These are phyloP conservation scores for Nakazawaea holstii DNA, from an alignment of 805 yeast genomes.

Conservation along the genomic window DNA sequence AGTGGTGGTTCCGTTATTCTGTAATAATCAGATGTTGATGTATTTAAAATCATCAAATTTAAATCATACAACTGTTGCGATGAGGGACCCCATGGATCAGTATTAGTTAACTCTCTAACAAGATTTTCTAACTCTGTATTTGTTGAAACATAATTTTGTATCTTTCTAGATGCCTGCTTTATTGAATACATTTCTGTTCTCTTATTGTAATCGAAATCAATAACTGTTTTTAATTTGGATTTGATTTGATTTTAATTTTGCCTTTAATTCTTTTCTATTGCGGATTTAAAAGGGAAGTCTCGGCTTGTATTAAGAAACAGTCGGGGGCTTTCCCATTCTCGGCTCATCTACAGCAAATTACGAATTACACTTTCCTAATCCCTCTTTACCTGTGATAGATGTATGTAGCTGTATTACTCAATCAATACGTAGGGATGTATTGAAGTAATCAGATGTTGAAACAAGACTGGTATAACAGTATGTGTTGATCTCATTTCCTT, in stretches of 20 bases:
- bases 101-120: constrained; percentile 41
- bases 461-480: no score
- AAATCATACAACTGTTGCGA: constrained; percentile 34
- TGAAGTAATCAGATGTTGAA: no score
- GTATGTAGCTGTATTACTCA: no score
- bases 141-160: constrained; percentile 28
- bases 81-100: constrained; percentile 51
- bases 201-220: background rate
- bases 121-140: constrained; percentile 23
- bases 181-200: constrained; percentile 18
- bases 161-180: constrained; percentile 27
- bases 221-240: background rate
- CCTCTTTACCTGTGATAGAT: no score
- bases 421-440: no score
- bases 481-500: no score
- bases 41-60: constrained; percentile 11
- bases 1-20: constrained; percentile 7
- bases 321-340: no score
- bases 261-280: background rate
- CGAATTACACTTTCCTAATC: no score
- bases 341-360: no score
- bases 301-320: background rate
- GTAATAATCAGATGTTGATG: constrained; percentile 13
- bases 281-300: background rate
- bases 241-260: background rate